A percentile compares a stretch with the other conserved stretches of the same genome.
Conservation (phyloP, 2,329 filamentous ascomycete genomes). For the Sarocladiaceae sp. region DNA sequence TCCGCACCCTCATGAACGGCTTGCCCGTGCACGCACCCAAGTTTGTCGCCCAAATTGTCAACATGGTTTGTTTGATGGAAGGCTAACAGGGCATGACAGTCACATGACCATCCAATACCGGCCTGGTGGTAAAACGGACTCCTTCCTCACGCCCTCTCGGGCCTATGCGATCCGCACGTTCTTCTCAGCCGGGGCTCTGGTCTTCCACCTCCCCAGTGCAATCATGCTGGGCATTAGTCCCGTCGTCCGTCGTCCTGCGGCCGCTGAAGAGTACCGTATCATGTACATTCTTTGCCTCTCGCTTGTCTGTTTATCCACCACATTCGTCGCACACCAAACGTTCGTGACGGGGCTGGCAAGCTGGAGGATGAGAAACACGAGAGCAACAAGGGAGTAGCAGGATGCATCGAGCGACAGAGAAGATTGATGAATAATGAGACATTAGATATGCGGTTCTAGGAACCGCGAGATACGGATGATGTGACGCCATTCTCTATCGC, state of each 20-base stretch:
- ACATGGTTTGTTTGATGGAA: background rate
- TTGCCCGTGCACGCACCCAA: background rate
- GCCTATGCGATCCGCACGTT: background rate
- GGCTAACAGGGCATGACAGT: background rate
- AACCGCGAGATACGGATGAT: too few relatives aligned
- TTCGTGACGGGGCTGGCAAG: background rate
- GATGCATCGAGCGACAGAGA: background rate
- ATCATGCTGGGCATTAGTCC: conserved; percentile 5
- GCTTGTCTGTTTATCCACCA: background rate
- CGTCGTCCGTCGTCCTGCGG: background rate
- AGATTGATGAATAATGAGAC: too few relatives aligned
- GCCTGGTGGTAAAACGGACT: background rate
- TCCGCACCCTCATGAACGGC: conserved; percentile 1
- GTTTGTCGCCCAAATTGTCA: background rate
- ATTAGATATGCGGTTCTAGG: too few relatives aligned
- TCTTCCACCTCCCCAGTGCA: background rate
- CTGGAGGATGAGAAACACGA: background rate
- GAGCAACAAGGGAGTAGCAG: background rate
- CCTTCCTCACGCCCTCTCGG: background rate
- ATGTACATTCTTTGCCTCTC: background rate
- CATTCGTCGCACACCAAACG: background rate
- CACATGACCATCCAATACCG: background rate
- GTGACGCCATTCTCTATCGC: too few relatives aligned
- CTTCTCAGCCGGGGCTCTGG: background rate
- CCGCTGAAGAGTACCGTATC: conserved; percentile 1